phyloP scores from a whole-genome alignment of 2,329 filamentous ascomycete genomes.

The Arthrobotrys pseudoclavata region DNA sequence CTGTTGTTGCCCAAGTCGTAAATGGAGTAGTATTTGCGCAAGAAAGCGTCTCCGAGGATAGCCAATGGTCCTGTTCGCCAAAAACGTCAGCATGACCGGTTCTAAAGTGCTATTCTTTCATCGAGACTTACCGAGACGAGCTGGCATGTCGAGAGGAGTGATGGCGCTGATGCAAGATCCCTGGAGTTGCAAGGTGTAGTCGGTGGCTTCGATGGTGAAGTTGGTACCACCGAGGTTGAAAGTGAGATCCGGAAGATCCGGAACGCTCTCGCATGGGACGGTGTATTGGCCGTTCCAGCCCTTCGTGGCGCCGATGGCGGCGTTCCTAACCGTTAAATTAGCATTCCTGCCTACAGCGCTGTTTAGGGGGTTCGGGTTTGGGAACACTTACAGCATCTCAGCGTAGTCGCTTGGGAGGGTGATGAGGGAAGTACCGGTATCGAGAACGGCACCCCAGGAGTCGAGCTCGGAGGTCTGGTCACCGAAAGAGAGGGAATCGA shows the following conservation, averaged over 20 bases:
- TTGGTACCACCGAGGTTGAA: conserved; percentile 89
- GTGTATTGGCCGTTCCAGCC: conserved; percentile 96
- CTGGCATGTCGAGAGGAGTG: conserved; percentile 89
- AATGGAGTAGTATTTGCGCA: conserved; percentile 91
- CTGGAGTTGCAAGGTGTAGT: conserved; percentile 96
- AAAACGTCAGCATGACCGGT: conserved; percentile 67
- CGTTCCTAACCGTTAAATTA: conserved; percentile 73
- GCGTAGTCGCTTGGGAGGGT: conserved; percentile 91
- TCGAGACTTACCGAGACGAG: conserved; percentile 58
- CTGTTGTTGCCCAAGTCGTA: conserved; percentile 92
- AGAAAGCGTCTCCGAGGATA: conserved; percentile 90
- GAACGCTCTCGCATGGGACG: conserved; percentile 87
- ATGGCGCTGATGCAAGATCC: conserved; percentile 97
- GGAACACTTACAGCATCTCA: conserved; percentile 79
- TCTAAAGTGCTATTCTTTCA: conserved; percentile 67
- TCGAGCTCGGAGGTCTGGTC: conserved; percentile 87
- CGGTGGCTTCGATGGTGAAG: conserved; percentile 87
- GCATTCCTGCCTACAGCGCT: background rate
- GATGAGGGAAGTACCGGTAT: conserved; percentile 98
- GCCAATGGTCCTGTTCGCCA: conserved; percentile 77
- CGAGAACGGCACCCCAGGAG: conserved; percentile 85
- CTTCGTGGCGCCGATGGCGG: conserved; percentile 98
- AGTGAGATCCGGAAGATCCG: conserved; percentile 86
- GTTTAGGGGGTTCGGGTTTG: background rate
- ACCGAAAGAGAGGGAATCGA: conserved; percentile 91